A percentile compares a stretch with the other conserved stretches of the same genome.
These are phyloP conservation scores for Podila epigama DNA, from an alignment of 192 early-diverging fungal species.

Conservation along the genomic window DNA sequence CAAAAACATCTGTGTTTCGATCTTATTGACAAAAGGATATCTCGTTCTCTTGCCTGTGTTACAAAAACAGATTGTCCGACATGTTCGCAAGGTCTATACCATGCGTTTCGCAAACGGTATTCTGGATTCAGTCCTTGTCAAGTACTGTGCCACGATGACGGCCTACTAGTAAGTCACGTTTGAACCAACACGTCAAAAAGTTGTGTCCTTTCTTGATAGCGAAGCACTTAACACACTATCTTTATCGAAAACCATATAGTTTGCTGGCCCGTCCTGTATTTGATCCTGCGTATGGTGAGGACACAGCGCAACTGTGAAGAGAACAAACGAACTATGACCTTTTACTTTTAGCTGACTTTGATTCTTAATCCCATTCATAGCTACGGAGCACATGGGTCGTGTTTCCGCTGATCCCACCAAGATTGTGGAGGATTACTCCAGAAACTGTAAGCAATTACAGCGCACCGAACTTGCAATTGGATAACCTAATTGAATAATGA, in stretches of 20 bases:
- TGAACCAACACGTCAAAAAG: background rate
- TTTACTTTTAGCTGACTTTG: background rate
- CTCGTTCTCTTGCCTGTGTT: background rate
- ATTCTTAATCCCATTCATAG: conserved; percentile 15
- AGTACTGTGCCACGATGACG: conserved; percentile 72
- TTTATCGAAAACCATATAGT: conserved; percentile 15
- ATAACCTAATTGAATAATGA: no score
- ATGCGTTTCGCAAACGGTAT: conserved; percentile 69
- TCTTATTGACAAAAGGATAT: background rate
- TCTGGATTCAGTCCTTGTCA: conserved; percentile 69
- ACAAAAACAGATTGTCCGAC: conserved; percentile 49
- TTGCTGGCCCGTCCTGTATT: conserved; percentile 68
- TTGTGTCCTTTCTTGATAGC: background rate
- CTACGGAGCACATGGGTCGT: conserved; percentile 62
- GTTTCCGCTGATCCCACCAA: conserved; percentile 59
- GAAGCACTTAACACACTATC: no score
- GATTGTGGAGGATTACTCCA: conserved; percentile 67
- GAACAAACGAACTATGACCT: background rate
- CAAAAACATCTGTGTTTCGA: no score
- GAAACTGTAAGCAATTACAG: conserved; percentile 72
- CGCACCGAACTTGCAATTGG: no score
- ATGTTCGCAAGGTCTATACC: conserved; percentile 65
- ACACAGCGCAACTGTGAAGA: no score
- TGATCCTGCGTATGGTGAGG: conserved; percentile 62
- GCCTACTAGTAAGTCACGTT: conserved; percentile 63